Conservation (phyloP, 1,284 basidiomycete genomes). For the Phaffia rhodozyma region DNA sequence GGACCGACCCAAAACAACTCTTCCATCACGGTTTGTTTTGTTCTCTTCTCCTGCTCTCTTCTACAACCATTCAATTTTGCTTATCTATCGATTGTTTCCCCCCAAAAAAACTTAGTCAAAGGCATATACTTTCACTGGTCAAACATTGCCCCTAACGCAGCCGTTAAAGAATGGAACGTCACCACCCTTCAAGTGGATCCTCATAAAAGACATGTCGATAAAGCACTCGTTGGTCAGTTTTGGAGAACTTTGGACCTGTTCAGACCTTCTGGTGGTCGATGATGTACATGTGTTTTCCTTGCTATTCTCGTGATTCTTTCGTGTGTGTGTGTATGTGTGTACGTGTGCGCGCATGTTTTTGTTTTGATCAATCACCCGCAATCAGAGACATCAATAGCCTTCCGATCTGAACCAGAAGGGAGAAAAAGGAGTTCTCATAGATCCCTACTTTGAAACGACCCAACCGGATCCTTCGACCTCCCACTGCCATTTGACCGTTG, state of each 20-base stretch:
- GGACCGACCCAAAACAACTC: slow-evolving; percentile 78
- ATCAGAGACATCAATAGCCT: too few relatives aligned
- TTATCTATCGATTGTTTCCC: slow-evolving; percentile 11
- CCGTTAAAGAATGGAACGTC: slow-evolving; percentile 93
- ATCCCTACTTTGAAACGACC: too few relatives aligned
- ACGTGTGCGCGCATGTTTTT: too few relatives aligned
- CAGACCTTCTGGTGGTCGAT: not conserved
- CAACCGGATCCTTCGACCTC: too few relatives aligned
- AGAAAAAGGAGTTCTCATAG: too few relatives aligned
- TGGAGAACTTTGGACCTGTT: slow-evolving; percentile 69
- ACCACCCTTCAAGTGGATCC: slow-evolving; percentile 84
- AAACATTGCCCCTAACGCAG: slow-evolving; percentile 75
- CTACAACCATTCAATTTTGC: not conserved
- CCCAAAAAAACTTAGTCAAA: slow-evolving; percentile 49
- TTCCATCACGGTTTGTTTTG: slow-evolving; percentile 78
- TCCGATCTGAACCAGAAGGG: too few relatives aligned
- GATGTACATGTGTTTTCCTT: too few relatives aligned
- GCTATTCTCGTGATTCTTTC: too few relatives aligned
- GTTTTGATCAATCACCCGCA: too few relatives aligned
- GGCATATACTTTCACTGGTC: slow-evolving; percentile 87
- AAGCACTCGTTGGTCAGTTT: slow-evolving; percentile 84
- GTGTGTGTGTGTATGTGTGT: too few relatives aligned
- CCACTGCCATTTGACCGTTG: too few relatives aligned
- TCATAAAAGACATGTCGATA: slow-evolving; percentile 84
- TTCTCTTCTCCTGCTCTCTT: not conserved